Evolutionary conservation across 1,139 yeast species (phyloP).

Genomic region (Candida glucosophila): DNA sequence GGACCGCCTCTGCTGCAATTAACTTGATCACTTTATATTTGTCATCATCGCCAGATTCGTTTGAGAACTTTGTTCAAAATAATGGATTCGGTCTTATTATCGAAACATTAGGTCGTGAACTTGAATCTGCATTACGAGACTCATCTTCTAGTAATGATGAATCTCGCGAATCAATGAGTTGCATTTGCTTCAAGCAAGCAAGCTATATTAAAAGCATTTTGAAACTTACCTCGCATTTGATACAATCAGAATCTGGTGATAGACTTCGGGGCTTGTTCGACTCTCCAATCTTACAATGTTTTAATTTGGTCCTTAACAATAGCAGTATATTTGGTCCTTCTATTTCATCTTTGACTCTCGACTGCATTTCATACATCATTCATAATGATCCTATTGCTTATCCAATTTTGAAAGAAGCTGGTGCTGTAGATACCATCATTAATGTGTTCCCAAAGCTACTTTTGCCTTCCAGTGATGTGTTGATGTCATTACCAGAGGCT

Average conservation of each 20-base stretch:
- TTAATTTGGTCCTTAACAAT: slow-evolving; percentile 53
- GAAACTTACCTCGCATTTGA: slow-evolving; percentile 55
- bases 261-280: slow-evolving; percentile 79
- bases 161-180: slow-evolving; percentile 44
- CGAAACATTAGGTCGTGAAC: slow-evolving; percentile 54
- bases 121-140: slow-evolving; percentile 51
- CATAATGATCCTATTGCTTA: slow-evolving; percentile 92
- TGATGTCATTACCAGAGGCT: slow-evolving; percentile 62
- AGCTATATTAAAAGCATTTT: slow-evolving; percentile 47
- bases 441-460: slow-evolving; percentile 44
- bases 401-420: slow-evolving; percentile 72
- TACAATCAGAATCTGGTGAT: slow-evolving; percentile 74
- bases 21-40: slow-evolving; percentile 54
- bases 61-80: slow-evolving; percentile 53
- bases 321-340: slow-evolving; percentile 62
- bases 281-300: slow-evolving; percentile 59
- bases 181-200: slow-evolving; percentile 60
- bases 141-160: slow-evolving; percentile 47
- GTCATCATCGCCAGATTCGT: slow-evolving; percentile 34
- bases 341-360: slow-evolving; percentile 56
- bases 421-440: slow-evolving; percentile 58
- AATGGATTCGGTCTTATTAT: slow-evolving; percentile 63
- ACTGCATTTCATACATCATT: slow-evolving; percentile 62
- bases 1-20: slow-evolving; percentile 58
- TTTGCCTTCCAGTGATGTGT: slow-evolving; percentile 50